A percentile compares a stretch with the other conserved stretches of the same genome.
Evolutionary conservation across 1,284 basidiomycete genomes (phyloP).

Genomic region (Tylopilus microsporus): DNA sequence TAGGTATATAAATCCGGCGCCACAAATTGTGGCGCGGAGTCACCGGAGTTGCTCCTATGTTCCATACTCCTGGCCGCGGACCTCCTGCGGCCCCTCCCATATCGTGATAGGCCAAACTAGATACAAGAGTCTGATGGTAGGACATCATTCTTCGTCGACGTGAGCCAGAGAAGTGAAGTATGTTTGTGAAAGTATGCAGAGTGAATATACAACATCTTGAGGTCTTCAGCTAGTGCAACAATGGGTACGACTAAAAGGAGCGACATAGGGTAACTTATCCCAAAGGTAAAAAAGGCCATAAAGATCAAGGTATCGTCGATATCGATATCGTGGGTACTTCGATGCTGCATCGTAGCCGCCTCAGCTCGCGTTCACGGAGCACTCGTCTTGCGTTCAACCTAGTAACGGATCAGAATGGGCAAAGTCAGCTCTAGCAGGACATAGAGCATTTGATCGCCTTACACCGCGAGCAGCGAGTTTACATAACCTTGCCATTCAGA

Average conservation of each 20-base stretch:
- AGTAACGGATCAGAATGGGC: too few relatives aligned
- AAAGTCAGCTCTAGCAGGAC: background rate
- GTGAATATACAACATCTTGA: background rate
- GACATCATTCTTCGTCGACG: too few relatives aligned
- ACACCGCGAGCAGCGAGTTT: constrained; percentile 16
- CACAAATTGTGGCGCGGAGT: too few relatives aligned
- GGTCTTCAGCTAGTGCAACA: background rate
- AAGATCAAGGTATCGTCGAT: background rate
- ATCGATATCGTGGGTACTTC: constrained; percentile 6
- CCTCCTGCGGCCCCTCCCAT: too few relatives aligned
- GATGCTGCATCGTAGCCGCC: background rate
- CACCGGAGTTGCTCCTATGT: too few relatives aligned
- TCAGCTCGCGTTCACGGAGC: constrained; percentile 11
- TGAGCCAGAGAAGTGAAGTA: too few relatives aligned
- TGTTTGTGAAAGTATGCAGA: background rate
- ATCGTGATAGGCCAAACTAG: too few relatives aligned
- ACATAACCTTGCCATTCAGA: constrained; percentile 7
- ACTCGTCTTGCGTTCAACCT: constrained; percentile 10
- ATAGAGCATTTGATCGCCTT: background rate
- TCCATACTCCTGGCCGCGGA: too few relatives aligned
- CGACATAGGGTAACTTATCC: background rate
- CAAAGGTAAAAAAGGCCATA: background rate
- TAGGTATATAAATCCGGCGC: too few relatives aligned
- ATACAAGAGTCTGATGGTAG: too few relatives aligned
- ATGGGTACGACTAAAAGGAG: background rate